These are phyloP conservation scores for Sphagnum fallax DNA, from an alignment of 228 moss, liverwort and hornwort genomes.

Conservation along the genomic window DNA sequence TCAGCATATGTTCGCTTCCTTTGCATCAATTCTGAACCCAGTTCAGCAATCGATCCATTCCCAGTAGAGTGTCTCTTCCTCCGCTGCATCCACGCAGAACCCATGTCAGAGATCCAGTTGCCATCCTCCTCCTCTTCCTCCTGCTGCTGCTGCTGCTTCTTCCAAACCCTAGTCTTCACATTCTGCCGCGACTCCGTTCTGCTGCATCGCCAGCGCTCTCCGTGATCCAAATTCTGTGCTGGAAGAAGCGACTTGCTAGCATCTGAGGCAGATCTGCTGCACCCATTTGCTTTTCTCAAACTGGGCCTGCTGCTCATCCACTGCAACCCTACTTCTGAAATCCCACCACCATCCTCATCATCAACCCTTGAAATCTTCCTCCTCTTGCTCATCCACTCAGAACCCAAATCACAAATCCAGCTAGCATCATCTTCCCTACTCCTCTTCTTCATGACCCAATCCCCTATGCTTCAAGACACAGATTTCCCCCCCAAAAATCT, in stretches of 20 bases:
- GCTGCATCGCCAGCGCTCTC: no score
- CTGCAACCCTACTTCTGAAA: constrained; percentile 30
- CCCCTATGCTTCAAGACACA: no score
- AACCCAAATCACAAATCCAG: constrained; percentile 31
- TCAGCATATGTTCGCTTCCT: no score
- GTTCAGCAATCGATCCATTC: no score
- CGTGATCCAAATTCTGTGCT: no score
- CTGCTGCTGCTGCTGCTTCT: constrained; percentile 5
- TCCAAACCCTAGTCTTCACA: neutral
- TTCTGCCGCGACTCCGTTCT: no score
- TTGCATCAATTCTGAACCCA: no score
- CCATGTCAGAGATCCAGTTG: constrained; percentile 50
- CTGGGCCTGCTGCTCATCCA: constrained; percentile 50
- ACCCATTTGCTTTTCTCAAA: constrained; percentile 1
- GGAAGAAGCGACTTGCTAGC: no score
- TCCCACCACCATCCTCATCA: constrained; percentile 17
- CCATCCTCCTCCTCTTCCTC: constrained; percentile 16
- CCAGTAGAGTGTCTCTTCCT: constrained; percentile 7
- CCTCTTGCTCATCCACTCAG: constrained; percentile 31
- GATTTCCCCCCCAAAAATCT: no score
- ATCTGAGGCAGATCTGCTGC: no score
- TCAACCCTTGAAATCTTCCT: constrained; percentile 6
- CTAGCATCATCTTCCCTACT: constrained; percentile 18
- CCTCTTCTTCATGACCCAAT: constrained; percentile 41
- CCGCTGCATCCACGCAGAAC: constrained; percentile 40